Conservation (phyloP, 2,329 filamentous ascomycete genomes). For the Dactylonectria estremocensis region DNA sequence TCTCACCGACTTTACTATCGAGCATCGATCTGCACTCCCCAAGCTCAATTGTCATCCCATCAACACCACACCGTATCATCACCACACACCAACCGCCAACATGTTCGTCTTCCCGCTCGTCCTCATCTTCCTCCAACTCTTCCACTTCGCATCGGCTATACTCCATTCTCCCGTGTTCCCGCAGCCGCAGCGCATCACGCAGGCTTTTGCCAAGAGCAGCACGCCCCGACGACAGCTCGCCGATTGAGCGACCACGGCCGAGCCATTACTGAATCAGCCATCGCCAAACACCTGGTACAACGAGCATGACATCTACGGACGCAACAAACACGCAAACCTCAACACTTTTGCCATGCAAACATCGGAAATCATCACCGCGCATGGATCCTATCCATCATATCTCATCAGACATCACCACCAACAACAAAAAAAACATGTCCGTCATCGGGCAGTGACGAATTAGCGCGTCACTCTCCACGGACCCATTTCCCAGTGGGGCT, state of each 20-base stretch:
- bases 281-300: not conserved
- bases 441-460: not conserved
- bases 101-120: not conserved
- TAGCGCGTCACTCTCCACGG: not conserved
- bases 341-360: not conserved
- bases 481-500: not conserved
- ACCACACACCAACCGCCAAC: not conserved
- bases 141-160: not conserved
- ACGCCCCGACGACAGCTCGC: not conserved
- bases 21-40: no score
- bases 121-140: slow-evolving; percentile 1
- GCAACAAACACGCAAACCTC: not conserved
- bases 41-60: no score
- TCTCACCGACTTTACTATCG: no score
- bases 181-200: not conserved
- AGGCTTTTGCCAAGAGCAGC: not conserved
- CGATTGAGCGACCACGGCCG: not conserved
- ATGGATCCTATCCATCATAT: not conserved
- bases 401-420: not conserved
- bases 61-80: not conserved
- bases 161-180: not conserved
- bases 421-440: not conserved
- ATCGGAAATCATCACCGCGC: not conserved
- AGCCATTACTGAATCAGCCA: no score
- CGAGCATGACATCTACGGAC: not conserved